Base-by-base conservation (phyloP, 331 rosid species). In the Acacia concinna region DNA sequence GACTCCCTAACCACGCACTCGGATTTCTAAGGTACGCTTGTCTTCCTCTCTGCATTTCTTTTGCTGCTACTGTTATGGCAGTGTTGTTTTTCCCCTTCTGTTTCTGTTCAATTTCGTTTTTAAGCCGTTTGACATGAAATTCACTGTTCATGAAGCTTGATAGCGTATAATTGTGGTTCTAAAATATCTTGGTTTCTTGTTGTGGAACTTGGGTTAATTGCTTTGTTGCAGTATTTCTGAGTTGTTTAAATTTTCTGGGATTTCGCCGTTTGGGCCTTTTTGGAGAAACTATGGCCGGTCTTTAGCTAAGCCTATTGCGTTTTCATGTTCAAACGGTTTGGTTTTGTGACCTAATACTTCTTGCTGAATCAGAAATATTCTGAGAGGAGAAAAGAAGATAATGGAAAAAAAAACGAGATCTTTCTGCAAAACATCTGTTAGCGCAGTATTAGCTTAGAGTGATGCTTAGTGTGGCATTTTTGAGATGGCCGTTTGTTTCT, bases 401-500 rank as follows among this genome's bases (percentile, higher is more conserved):
- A 30, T 0, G 3, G 0, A 0, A 15, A 52, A 49, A 41, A 41
- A 69, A 43, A 14, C 12, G 28, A 73, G 6, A 38, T 74, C 6
- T 67, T 38, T 38, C 12, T 25, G 78, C 31, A 32, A 23, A 66
- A 52, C 31, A 4, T 46, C 27, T 57, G 56, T 67, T 44, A n/a
- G 25, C 35, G 20, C 28, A 38, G 40, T 4, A 67, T 73, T 52
- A 51, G n/a, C 72, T 11, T 67, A 8, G 9, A 28, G 28, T 69
- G 34, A 34, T 68, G 18, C 54, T 59, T 35, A 54, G 52, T 37
- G 13, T 15, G 34, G 69, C 41, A 23, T 52, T 76, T 25, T 37
- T 5, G 17, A 52, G 46, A 37, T 59, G 70, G 28, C 38, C 30
- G 20, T 84, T 28, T 68, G 79, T 47, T 82, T 14, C 73, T 65